Conservation (phyloP, 768 basidiomycete genomes). For the Termitomyces sp. region DNA sequence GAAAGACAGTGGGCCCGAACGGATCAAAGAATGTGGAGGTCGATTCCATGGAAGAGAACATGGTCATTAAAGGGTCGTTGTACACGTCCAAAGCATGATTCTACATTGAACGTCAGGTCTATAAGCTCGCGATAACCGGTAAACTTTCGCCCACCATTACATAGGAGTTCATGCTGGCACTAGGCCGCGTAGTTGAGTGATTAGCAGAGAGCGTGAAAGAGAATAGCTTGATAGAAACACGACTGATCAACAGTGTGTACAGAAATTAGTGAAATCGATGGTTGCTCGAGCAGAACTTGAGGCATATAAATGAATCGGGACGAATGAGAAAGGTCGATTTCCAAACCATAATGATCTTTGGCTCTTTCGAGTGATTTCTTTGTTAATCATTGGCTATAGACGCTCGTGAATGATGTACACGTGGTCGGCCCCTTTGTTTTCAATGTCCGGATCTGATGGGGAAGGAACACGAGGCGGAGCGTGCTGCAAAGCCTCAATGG, state of each 20-base stretch:
- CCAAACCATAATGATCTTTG: slow-evolving; percentile 8
- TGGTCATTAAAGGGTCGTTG: slow-evolving; percentile 7
- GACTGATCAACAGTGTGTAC: slow-evolving; percentile 17
- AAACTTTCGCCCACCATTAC: slow-evolving; percentile 5
- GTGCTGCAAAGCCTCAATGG: background rate
- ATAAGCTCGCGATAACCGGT: background rate
- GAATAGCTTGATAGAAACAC: background rate
- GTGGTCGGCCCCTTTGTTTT: slow-evolving; percentile 1
- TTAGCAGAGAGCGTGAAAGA: slow-evolving; percentile 2
- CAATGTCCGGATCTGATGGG: background rate
- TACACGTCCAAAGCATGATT: slow-evolving; percentile 8
- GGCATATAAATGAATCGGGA: slow-evolving; percentile 5
- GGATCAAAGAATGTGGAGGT: slow-evolving; percentile 13
- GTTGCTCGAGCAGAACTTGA: background rate
- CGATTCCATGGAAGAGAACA: slow-evolving; percentile 5
- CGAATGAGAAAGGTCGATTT: background rate
- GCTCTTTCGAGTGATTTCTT: slow-evolving; percentile 3
- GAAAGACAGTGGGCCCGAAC: slow-evolving; percentile 5
- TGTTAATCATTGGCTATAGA: slow-evolving; percentile 8
- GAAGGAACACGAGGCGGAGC: background rate
- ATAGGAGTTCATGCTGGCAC: slow-evolving; percentile 12
- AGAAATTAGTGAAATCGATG: background rate
- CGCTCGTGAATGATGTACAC: background rate
- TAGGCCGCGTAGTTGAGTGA: slow-evolving; percentile 8
- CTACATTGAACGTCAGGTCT: background rate